Conservation (phyloP, 2,329 filamentous ascomycete species). For the Beauveria asiatica region DNA sequence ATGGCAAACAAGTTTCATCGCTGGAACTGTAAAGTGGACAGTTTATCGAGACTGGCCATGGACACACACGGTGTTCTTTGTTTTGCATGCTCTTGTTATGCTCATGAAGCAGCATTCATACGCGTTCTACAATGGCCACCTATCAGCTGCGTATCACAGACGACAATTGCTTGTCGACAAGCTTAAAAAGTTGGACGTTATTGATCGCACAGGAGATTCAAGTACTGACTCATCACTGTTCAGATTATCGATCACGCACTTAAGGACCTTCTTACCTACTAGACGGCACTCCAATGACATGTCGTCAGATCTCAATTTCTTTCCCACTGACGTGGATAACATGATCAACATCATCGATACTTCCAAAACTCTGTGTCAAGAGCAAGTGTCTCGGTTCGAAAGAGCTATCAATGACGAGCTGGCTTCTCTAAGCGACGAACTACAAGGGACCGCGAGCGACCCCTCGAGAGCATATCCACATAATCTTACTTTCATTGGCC, state of each 20-base stretch:
- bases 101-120: constrained; percentile 81
- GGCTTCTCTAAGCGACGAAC: constrained; percentile 54
- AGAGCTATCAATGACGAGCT: constrained; percentile 60
- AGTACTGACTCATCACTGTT: constrained; percentile 17
- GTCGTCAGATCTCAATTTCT: background rate
- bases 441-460: constrained; percentile 52
- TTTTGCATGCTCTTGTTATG: constrained; percentile 65
- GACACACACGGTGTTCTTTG: constrained; percentile 73
- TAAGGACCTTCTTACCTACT: background rate
- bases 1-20: constrained; percentile 61
- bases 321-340: constrained; percentile 35
- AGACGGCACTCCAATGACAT: background rate
- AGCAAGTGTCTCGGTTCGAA: constrained; percentile 56
- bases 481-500: constrained; percentile 57
- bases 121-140: constrained; percentile 68
- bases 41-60: constrained; percentile 70
- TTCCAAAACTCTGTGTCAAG: constrained; percentile 47
- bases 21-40: constrained; percentile 54
- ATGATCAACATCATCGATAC: constrained; percentile 56
- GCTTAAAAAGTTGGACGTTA: constrained; percentile 49
- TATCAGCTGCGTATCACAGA: constrained; percentile 51
- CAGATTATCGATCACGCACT: background rate
- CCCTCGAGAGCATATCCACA: constrained; percentile 51
- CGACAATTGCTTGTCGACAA: constrained; percentile 35
- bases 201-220: constrained; percentile 37